Base-by-base conservation (phyloP, 2,329 filamentous ascomycete species). In the Aspergillus pseudoviridinutans region DNA sequence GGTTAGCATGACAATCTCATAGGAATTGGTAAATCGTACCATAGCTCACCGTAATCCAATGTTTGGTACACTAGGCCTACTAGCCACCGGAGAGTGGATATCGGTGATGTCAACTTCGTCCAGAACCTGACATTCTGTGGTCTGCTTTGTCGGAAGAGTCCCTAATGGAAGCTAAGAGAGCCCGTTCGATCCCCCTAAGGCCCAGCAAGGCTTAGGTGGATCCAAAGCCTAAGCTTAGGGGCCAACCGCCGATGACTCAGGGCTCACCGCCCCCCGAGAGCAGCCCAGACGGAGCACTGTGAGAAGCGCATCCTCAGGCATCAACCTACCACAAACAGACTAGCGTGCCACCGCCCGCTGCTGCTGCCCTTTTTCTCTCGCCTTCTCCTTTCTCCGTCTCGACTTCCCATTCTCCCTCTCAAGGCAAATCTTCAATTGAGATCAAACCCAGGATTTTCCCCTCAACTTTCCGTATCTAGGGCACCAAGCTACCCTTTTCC, bases 401-500 rank as follows among this genome's bases (percentile, higher is more conserved):
- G 56, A 60, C 62, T 54, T 64, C 42, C 42, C 60, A 59, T 65
- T 61, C 60, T 65, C 61, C 61, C 61, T 64, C 58, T 49, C 58
- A 64, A 64, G 58, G 58, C 53, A 64, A 65, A 64, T 63, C 62
- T 59, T 60, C 55, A 14, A 64, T 63, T 59, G 44, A 55, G 51
- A 60, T 55, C 54, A 60, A 58, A 51, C 29, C 28, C 58, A 60
- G 58, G 59, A 58, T 65, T 68, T 64, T 55, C 61, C 62, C 58
- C 61, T 65, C 60, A 65, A 68, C 53, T 61, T 62, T 59, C 55
- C 64, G 75, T 87, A 80, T 80, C 89, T 92, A 92, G 89, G 89
- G 89, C 89, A 91, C 89, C 79, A 85, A 92, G 89, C 89, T 90
- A 92, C 89, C 89, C 89, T 92, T 76, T 70, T 72, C 69, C 72